phyloP scores from a whole-genome alignment of 78 protist genomes.

The Cavenderia fasciculata region DNA sequence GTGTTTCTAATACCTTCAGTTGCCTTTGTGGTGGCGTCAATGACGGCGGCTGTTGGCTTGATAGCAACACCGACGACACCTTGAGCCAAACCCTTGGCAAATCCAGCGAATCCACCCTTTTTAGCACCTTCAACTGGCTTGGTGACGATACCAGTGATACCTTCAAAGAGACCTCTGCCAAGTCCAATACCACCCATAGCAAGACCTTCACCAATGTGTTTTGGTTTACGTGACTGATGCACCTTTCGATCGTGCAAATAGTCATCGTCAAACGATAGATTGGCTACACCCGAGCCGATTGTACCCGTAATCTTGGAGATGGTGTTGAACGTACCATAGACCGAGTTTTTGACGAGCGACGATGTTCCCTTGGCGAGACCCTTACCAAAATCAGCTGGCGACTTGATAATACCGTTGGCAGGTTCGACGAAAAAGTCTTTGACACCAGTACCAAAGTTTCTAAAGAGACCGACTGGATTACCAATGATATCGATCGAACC shows the following conservation, averaged over 20 bases:
- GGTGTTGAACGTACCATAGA: slow-evolving; percentile 83
- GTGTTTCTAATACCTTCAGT: slow-evolving; percentile 89
- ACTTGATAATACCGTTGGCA: slow-evolving; percentile 82
- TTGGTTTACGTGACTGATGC: slow-evolving; percentile 60
- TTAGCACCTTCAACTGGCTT: slow-evolving; percentile 89
- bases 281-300: slow-evolving; percentile 77
- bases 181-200: slow-evolving; percentile 73
- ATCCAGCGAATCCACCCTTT: slow-evolving; percentile 86
- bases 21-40: slow-evolving; percentile 83
- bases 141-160: slow-evolving; percentile 90
- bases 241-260: slow-evolving; percentile 65
- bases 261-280: slow-evolving; percentile 79
- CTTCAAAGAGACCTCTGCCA: slow-evolving; percentile 85
- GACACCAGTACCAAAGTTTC: slow-evolving; percentile 87
- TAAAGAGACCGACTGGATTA: slow-evolving; percentile 86
- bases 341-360: slow-evolving; percentile 73
- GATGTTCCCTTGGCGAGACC: slow-evolving; percentile 79
- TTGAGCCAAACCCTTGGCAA: slow-evolving; percentile 89
- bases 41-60: slow-evolving; percentile 90
- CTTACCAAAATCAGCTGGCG: slow-evolving; percentile 76
- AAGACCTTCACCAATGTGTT: slow-evolving; percentile 82
- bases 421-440: slow-evolving; percentile 84
- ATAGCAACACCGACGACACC: slow-evolving; percentile 91
- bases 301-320: slow-evolving; percentile 81
- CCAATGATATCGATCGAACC: slow-evolving; percentile 90